A percentile compares a stretch with the other conserved stretches of the same genome.
Conservation (phyloP, 192 early-diverging fungal species). For the Gaertneriomyces sp. region DNA sequence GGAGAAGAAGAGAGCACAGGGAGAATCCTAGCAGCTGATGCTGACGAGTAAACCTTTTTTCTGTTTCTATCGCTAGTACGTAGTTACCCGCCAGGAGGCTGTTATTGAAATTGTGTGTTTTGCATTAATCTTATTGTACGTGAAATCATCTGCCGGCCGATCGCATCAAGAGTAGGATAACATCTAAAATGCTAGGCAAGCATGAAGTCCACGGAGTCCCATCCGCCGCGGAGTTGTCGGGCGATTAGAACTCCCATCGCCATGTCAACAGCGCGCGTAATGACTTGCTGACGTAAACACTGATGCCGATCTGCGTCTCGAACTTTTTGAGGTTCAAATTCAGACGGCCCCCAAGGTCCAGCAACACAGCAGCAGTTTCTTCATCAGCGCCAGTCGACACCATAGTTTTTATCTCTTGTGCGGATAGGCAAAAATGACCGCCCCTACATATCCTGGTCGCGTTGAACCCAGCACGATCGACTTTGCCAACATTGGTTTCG, state of each 20-base stretch:
- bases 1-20: conserved; percentile 6
- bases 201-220: too few species aligned
- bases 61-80: too few species aligned
- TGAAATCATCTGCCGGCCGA: too few species aligned
- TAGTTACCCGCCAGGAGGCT: too few species aligned
- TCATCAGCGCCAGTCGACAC: background rate
- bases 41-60: conserved; percentile 3
- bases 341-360: too few species aligned
- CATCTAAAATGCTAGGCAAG: too few species aligned
- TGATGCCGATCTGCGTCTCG: background rate
- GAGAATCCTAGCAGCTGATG: background rate
- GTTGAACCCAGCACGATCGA: conserved; percentile 42
- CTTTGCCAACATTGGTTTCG: conserved; percentile 67
- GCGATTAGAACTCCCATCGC: background rate
- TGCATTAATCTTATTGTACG: too few species aligned
- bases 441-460: background rate
- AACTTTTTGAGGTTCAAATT: background rate
- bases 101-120: too few species aligned
- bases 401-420: background rate
- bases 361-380: background rate
- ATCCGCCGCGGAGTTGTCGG: too few species aligned
- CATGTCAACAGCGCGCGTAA: background rate
- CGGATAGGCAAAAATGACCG: background rate
- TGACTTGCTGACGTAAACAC: background rate
- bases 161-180: too few species aligned